A percentile compares a stretch with the other conserved stretches of the same genome.
Evolutionary conservation across 371 early-diverging fungal genomes (phyloP).

Genomic region (Mortierella sp.): DNA sequence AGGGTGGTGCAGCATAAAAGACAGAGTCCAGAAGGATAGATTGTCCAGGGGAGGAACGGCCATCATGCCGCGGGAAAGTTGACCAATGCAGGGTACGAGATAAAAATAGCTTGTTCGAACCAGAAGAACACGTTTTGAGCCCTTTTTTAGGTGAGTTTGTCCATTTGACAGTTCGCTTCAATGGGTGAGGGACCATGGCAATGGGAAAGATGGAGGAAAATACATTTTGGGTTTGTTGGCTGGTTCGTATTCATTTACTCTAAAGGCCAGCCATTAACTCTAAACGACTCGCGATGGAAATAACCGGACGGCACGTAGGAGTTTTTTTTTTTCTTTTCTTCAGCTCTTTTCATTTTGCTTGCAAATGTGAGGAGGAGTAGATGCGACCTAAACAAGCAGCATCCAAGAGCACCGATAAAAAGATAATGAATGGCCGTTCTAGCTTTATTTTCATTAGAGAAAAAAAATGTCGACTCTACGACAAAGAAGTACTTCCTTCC

Average conservation of each 20-base stretch:
- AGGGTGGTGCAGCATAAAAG: too few relatives aligned
- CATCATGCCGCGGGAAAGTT: background rate
- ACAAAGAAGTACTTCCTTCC: background rate
- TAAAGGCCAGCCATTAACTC: background rate
- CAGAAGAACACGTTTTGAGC: background rate
- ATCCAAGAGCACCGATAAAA: background rate
- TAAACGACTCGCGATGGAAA: background rate
- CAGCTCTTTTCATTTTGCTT: too few relatives aligned
- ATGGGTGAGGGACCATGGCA: background rate
- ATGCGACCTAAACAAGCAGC: too few relatives aligned
- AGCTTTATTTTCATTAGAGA: background rate
- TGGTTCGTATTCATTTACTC: background rate
- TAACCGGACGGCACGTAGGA: background rate
- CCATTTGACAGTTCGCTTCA: background rate
- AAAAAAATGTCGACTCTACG: background rate
- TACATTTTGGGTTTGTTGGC: slow-evolving; percentile 1
- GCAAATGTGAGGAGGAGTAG: too few relatives aligned
- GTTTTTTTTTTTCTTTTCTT: background rate
- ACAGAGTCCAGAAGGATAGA: too few relatives aligned
- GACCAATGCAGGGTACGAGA: background rate
- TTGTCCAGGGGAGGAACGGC: too few relatives aligned
- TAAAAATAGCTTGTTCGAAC: background rate
- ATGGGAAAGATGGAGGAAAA: background rate
- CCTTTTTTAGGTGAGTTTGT: background rate
- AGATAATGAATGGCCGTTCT: background rate